Conservation (phyloP, 352 stramenopile species). For the Phytophthora sojae region DNA sequence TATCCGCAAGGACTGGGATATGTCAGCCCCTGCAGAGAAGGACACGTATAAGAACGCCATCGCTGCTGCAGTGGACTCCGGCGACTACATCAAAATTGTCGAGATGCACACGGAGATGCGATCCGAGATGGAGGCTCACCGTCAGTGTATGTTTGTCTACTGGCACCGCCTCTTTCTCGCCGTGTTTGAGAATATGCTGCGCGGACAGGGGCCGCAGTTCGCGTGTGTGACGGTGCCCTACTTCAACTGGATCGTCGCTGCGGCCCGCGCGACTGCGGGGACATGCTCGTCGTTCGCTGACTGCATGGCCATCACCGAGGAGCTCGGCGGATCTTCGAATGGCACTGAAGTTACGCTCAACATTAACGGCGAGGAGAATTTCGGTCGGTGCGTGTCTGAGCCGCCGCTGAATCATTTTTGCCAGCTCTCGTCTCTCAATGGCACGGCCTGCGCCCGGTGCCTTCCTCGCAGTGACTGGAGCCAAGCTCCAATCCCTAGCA, state of each 20-base stretch:
- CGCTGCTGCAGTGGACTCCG: slow-evolving; percentile 57
- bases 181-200: slow-evolving; percentile 87
- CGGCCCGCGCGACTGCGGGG: slow-evolving; percentile 43
- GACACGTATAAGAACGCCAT: slow-evolving; percentile 58
- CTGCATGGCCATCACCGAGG: slow-evolving; percentile 53
- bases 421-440: slow-evolving; percentile 33
- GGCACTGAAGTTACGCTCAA: slow-evolving; percentile 26
- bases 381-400: slow-evolving; percentile 47
- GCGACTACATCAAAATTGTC: slow-evolving; percentile 65
- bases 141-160: no score
- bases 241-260: slow-evolving; percentile 77
- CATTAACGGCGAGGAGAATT: slow-evolving; percentile 54
- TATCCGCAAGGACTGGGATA: slow-evolving; percentile 53
- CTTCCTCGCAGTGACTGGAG: slow-evolving; percentile 61
- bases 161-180: slow-evolving; percentile 65
- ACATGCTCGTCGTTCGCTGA: slow-evolving; percentile 50
- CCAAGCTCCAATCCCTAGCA: slow-evolving; percentile 31
- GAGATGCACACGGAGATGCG: slow-evolving; percentile 72
- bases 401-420: slow-evolving; percentile 68
- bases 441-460: slow-evolving; percentile 45
- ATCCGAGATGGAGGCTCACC: slow-evolving; percentile 23
- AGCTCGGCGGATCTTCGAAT: slow-evolving; percentile 49
- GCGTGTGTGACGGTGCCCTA: slow-evolving; percentile 83
- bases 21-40: slow-evolving; percentile 42
- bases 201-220: slow-evolving; percentile 52